Percentiles rank a stretch among this genome's conserved stretches.
Evolutionary conservation across 2,329 filamentous ascomycete species (phyloP).

Genomic region (Hymenoscyphus linearis): DNA sequence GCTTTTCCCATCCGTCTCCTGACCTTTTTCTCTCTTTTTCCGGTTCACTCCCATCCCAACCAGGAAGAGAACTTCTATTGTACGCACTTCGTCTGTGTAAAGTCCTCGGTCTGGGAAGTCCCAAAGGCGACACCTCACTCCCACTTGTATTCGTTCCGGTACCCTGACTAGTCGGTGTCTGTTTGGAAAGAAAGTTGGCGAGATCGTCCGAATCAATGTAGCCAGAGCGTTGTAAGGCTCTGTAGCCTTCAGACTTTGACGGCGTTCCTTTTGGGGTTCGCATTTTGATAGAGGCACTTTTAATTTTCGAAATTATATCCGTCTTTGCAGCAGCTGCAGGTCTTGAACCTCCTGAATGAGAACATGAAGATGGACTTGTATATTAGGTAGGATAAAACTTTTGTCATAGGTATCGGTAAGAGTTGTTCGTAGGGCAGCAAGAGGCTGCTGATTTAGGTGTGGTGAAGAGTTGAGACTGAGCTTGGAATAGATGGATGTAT

Average conservation of each 20-base stretch:
- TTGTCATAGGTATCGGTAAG: too few species aligned
- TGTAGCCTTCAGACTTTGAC: not conserved
- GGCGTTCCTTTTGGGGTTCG: not conserved
- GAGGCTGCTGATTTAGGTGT: too few species aligned
- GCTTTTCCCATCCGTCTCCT: not conserved
- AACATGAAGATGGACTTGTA: too few species aligned
- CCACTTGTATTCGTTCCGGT: not conserved
- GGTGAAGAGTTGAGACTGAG: too few species aligned
- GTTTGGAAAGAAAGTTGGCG: not conserved
- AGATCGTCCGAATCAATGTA: not conserved
- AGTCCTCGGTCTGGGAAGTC: not conserved
- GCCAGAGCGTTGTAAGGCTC: not conserved
- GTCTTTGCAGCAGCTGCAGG: too few species aligned
- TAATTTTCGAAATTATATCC: too few species aligned
- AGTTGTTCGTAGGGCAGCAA: too few species aligned
- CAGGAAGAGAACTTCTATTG: not conserved
- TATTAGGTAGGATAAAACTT: too few species aligned
- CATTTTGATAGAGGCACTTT: too few species aligned
- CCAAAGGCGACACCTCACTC: not conserved
- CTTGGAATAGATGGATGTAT: too few species aligned
- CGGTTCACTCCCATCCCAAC: not conserved
- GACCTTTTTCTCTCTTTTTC: not conserved
- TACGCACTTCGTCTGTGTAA: not conserved
- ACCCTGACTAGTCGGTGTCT: not conserved
- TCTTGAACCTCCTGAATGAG: too few species aligned